These are phyloP conservation scores for Nemania sp. DNA, from an alignment of 2,329 filamentous ascomycete genomes.

Conservation along the genomic window DNA sequence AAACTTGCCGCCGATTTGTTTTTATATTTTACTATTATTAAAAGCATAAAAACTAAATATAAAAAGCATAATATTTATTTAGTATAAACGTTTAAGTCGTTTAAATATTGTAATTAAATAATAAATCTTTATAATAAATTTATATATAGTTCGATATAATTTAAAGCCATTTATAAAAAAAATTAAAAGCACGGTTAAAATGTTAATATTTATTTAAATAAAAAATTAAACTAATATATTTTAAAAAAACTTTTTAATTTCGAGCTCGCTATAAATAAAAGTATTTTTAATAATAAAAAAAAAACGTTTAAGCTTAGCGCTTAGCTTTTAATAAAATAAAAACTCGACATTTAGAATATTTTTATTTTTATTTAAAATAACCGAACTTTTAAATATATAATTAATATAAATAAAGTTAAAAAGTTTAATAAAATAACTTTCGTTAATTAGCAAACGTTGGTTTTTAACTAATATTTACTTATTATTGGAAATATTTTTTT, in stretches of 20 bases:
- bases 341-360: conserved; percentile 1
- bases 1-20: conserved; percentile 11
- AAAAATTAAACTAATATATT: conserved; percentile 1
- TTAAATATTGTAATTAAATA: conserved; percentile 2
- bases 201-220: conserved; percentile 1
- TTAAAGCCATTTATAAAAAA: conserved; percentile 17
- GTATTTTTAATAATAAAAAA: conserved; percentile 12
- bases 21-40: no score
- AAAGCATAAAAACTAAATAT: conserved; percentile 14
- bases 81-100: conserved; percentile 2
- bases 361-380: conserved; percentile 10
- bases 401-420: conserved; percentile 2
- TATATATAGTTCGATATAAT: conserved; percentile 17
- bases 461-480: conserved; percentile 12
- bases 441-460: background rate
- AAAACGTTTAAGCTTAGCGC: conserved; percentile 2
- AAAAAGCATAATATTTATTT: conserved; percentile 19
- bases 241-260: conserved; percentile 11
- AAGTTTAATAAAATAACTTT: conserved; percentile 2
- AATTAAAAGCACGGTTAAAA: conserved; percentile 12
- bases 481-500: conserved; percentile 13
- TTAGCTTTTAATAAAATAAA: conserved; percentile 4
- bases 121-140: conserved; percentile 18
- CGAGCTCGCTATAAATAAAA: conserved; percentile 10
- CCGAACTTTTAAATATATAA: conserved; percentile 8